Conservation (phyloP, 441 rosid genomes). For the Raphanus hybrid region DNA sequence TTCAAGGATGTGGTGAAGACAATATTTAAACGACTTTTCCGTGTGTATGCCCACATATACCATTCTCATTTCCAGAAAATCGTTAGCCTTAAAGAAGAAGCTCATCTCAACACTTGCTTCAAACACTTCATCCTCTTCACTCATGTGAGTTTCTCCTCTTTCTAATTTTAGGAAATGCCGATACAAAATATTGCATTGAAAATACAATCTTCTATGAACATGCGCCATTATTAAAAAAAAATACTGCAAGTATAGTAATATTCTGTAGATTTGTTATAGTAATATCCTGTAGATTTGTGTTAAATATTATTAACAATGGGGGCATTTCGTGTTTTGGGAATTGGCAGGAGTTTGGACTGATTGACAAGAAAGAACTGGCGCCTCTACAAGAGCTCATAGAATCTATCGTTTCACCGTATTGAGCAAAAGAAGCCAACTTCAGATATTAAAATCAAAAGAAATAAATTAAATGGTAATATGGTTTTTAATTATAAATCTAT, state of each 20-base stretch:
- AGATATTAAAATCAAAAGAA: neutral
- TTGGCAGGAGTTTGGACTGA: conserved; percentile 88
- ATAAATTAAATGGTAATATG: conserved; percentile 32
- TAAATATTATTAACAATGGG: neutral
- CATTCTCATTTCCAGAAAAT: conserved; percentile 98
- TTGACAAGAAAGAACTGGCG: conserved; percentile 98
- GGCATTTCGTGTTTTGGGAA: neutral
- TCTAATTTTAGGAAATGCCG: neutral
- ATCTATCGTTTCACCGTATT: conserved; percentile 77
- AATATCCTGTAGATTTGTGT: neutral
- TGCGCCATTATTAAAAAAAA: neutral
- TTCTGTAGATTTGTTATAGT: neutral
- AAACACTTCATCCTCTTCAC: conserved; percentile 97
- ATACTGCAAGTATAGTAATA: neutral
- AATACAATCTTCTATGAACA: neutral
- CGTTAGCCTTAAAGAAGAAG: conserved; percentile 83
- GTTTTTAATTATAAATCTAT: conserved; percentile 16
- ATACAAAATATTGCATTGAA: conserved; percentile 1
- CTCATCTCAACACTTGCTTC: conserved; percentile 98
- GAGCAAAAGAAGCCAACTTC: conserved; percentile 19
- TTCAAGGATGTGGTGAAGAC: conserved; percentile 98
- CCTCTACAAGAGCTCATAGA: conserved; percentile 97
- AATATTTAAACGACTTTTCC: conserved; percentile 89
- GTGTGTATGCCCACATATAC: conserved; percentile 96
- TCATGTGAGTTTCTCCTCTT: conserved; percentile 59